Percentiles rank a stretch among this genome's conserved stretches.
Conservation (phyloP, 1,284 basidiomycete species). For the Pisolithus thermaeus region DNA sequence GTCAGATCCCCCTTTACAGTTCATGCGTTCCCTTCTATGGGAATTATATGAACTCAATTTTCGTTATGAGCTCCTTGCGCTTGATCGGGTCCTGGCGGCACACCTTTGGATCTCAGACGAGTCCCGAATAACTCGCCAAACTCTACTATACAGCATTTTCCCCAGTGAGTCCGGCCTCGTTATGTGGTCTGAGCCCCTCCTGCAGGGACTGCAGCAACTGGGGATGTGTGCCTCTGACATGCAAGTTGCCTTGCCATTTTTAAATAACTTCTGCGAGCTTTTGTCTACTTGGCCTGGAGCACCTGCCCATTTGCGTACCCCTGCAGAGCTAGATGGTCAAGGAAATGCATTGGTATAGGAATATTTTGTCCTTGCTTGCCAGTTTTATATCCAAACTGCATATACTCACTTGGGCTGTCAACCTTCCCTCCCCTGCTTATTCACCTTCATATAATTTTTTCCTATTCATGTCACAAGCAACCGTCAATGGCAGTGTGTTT, state of each 20-base stretch:
- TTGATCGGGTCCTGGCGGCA: constrained; percentile 3
- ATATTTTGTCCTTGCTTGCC: too few species aligned
- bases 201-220: neutral
- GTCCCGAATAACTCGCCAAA: neutral
- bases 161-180: neutral
- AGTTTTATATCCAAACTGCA: too few species aligned
- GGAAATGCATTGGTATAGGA: constrained; percentile 3
- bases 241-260: neutral
- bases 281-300: neutral
- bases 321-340: neutral
- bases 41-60: neutral
- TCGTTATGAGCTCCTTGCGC: constrained; percentile 1
- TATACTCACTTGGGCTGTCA: too few species aligned
- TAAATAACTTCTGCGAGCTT: neutral
- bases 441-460: too few species aligned
- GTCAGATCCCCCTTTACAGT: neutral
- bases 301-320: neutral
- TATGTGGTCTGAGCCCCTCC: constrained; percentile 3
- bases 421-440: too few species aligned
- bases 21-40: constrained; percentile 1
- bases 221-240: neutral
- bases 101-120: neutral
- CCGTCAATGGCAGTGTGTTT: too few species aligned
- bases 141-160: constrained; percentile 5
- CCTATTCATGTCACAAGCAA: neutral